Evolutionary conservation across 148 eudicot genomes (phyloP).

Genomic region (Chenopodium suecicum): DNA sequence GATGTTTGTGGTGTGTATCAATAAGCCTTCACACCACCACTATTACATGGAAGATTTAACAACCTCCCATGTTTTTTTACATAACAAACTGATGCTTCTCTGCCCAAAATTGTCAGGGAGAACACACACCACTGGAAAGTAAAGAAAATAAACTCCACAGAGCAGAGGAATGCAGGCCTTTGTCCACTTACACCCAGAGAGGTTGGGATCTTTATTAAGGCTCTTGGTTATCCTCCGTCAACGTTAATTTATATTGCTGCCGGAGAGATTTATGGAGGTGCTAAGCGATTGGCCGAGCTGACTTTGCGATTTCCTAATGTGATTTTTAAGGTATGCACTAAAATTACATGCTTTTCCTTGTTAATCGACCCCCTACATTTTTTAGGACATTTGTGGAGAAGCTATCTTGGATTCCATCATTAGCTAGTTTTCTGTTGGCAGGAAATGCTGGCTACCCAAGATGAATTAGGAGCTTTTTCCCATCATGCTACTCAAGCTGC

Average conservation of each 20-base stretch:
- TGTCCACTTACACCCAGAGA: conserved; percentile 91
- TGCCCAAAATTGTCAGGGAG: conserved; percentile 44
- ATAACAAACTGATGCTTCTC: conserved; percentile 10
- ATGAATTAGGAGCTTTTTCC: conserved; percentile 54
- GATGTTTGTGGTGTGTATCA: background rate
- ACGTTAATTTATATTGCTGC: conserved; percentile 87
- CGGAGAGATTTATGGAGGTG: conserved; percentile 92
- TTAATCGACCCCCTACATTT: background rate
- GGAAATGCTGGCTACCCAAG: conserved; percentile 74
- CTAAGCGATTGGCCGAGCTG: conserved; percentile 64
- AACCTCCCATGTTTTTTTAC: background rate
- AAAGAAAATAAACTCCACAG: conserved; percentile 76
- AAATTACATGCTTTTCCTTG: background rate
- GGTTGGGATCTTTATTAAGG: conserved; percentile 81
- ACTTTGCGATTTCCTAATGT: conserved; percentile 76
- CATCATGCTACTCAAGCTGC: conserved; percentile 87
- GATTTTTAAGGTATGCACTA: conserved; percentile 57
- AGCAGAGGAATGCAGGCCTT: conserved; percentile 71
- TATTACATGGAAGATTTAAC: conserved; percentile 11
- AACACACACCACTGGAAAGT: conserved; percentile 88
- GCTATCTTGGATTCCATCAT: background rate
- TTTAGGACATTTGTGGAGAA: background rate
- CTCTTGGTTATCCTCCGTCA: conserved; percentile 75
- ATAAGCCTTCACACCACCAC: background rate
- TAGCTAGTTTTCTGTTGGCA: conserved; percentile 35